Evolutionary conservation across 2,329 filamentous ascomycete genomes (phyloP).

Genomic region (Ambrosiella xylebori): DNA sequence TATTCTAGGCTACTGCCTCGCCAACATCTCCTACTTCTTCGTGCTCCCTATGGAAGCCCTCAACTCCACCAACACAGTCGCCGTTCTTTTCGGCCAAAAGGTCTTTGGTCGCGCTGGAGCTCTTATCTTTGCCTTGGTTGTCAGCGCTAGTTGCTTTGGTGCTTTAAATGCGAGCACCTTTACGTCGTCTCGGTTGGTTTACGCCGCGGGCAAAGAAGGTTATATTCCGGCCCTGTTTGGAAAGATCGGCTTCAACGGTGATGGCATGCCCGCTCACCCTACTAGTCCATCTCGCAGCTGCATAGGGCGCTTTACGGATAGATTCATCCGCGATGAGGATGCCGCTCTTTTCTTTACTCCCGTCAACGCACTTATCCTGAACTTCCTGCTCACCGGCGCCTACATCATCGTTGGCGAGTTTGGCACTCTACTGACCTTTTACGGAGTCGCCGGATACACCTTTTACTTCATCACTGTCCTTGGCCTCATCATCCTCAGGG

Average conservation of each 20-base stretch:
- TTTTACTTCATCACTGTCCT: conserved; percentile 96
- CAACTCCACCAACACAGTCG: conserved; percentile 84
- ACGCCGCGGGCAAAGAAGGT: conserved; percentile 86
- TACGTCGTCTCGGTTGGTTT: conserved; percentile 79
- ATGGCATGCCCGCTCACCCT: conserved; percentile 22
- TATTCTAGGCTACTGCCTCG: conserved; percentile 75
- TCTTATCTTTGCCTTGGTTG: conserved; percentile 70
- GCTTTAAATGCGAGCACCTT: conserved; percentile 90
- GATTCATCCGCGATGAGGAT: conserved; percentile 57
- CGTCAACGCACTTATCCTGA: conserved; percentile 78
- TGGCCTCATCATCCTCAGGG: conserved; percentile 75
- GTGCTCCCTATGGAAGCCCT: conserved; percentile 69
- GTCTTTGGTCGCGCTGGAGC: conserved; percentile 77
- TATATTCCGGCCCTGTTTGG: conserved; percentile 77
- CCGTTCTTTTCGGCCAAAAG: conserved; percentile 76
- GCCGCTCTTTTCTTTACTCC: conserved; percentile 81
- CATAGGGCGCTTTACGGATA: conserved; percentile 39
- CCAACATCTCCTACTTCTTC: conserved; percentile 86
- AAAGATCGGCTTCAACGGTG: conserved; percentile 50
- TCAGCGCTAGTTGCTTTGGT: conserved; percentile 83
- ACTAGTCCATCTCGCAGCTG: conserved; percentile 25
- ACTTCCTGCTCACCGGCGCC: conserved; percentile 50
- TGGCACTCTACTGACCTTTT: conserved; percentile 81
- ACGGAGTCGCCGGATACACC: conserved; percentile 89
- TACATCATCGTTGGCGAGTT: conserved; percentile 87